These are phyloP conservation scores for Knufia fluminis DNA, from an alignment of 2,329 filamentous ascomycete species.

Conservation along the genomic window DNA sequence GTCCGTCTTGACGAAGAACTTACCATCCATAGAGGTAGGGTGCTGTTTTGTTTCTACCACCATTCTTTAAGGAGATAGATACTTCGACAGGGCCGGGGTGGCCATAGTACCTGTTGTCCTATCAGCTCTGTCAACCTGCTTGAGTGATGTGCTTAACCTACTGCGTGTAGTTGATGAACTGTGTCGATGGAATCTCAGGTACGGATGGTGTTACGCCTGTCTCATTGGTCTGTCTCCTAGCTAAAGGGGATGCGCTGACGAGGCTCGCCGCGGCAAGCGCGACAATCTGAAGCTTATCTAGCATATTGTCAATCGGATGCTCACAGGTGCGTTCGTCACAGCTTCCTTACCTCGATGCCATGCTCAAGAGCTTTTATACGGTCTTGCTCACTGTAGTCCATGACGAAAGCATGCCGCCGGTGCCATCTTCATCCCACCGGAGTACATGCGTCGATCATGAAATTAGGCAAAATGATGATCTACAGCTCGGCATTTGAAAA, in stretches of 20 bases:
- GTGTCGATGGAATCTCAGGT: slow-evolving; percentile 9
- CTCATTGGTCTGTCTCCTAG: neutral
- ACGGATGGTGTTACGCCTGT: neutral
- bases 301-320: too few relatives aligned
- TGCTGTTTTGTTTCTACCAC: slow-evolving; percentile 15
- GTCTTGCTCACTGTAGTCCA: neutral
- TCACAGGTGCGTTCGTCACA: neutral
- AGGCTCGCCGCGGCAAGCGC: slow-evolving; percentile 1
- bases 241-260: slow-evolving; percentile 4
- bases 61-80: slow-evolving; percentile 9
- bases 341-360: neutral
- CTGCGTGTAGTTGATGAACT: slow-evolving; percentile 13
- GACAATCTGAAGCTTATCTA: too few relatives aligned
- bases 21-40: slow-evolving; percentile 19
- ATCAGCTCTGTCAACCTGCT: neutral
- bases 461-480: too few relatives aligned
- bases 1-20: slow-evolving; percentile 11
- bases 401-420: neutral
- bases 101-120: neutral
- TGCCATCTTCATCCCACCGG: neutral
- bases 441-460: neutral
- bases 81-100: slow-evolving; percentile 10
- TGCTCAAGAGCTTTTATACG: neutral
- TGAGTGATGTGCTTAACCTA: slow-evolving; percentile 3
- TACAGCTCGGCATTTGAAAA: too few relatives aligned